Evolutionary conservation across 176 grass and related monocot genomes (phyloP), one percentile per base, ranked within the genome.

Genomic region (Musa schizocarpa): DNA sequence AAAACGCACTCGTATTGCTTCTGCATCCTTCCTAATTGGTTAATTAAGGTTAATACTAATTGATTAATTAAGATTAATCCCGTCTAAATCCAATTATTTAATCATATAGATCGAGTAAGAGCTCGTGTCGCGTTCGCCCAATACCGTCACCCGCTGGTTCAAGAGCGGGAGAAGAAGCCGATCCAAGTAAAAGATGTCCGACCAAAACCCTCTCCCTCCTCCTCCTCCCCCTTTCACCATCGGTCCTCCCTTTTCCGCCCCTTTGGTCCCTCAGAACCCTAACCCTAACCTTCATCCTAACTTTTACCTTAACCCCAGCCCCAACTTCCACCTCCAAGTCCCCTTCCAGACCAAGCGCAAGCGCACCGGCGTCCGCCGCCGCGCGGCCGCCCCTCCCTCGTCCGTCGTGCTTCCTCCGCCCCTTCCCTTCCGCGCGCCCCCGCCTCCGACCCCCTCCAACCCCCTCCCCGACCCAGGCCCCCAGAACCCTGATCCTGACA

Each of bases 291-390:
- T 48, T 4, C 56, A 59, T 24, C 82, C 66, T 11, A 81, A 83
- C 50, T 65, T 88, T 76, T 83, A 55, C 77, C 73, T 87, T 54
- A 52, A 79, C 86, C 56, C 77, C 70, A 84, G 29, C 65, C 9
- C 84, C 11, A 5, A 74, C 53, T 76, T 80, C 69, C 57, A 80
- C 34, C 56, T 80, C 56, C 78, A 62, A 73, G 16, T 80, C 49
- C 68, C 78, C 43, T 73, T 97, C 68, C 81, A 85, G 73, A 80
- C 62, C 86, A 93, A 98, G 86, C 90, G 88, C 75, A 98, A 93
- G 84, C 94, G 94, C 75, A 98, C 94, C 17, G 94, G 90, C 24
- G 86, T 98, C 78, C 94, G 86, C 79, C 94, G 94, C 86, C 92
- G 92, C 27, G 82, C 92, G 13, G 63, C 85, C 26, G 66, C 74